Base-by-base conservation (phyloP, 2,329 filamentous ascomycete species). In the Teratosphaeria pseudoeucalypti region DNA sequence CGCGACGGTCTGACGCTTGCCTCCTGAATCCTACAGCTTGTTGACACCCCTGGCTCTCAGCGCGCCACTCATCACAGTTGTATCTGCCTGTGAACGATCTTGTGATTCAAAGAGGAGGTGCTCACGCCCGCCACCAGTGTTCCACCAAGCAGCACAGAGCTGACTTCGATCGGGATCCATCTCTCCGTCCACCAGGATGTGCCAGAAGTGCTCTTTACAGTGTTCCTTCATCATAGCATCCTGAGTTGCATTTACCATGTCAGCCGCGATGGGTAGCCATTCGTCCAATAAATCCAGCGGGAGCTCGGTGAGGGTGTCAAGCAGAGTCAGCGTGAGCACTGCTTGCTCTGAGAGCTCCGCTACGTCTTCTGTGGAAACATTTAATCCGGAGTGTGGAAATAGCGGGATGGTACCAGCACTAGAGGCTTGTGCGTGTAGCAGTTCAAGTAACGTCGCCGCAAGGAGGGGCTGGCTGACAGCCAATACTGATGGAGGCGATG, bases 131-230 rank as follows among this genome's bases (percentile, higher is more conserved):
- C 84, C 83, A 60, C 81, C 72, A 71, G 83, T 75, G 75, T 85
- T 88, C 92, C 92, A 96, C 92, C 92, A 96, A 2, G 84, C 83
- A 19, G 95, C 88, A 55, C 87, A 90, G 34, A 88, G 81, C 49
- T 86, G 84, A 6, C 89, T 87, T 61, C 90, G 82, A 70, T 95
- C 89, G 27, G 95, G 86, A 73, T 96, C 91, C 84, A 96, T 88
- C 75, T 95, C 90, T 3, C 90, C 90, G 66, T 82, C 85, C 49
- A 86, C 86, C 10, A 96, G 75, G 2, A 90, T 81, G 60, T 94
- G 86, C 85, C 89, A 91, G 72, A 95, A 88, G 56, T 90, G 79
- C 63, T 84, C 81, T 69, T 85, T 85, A 43, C 86, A 89, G 2
- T 79, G 76, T 54, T 85, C 81, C 52, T 85, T 80, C 77, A 92